Evolutionary conservation across 2,329 filamentous ascomycete genomes (phyloP), one percentile per base, ranked within the genome.

Genomic region (Fusarium buxicola): DNA sequence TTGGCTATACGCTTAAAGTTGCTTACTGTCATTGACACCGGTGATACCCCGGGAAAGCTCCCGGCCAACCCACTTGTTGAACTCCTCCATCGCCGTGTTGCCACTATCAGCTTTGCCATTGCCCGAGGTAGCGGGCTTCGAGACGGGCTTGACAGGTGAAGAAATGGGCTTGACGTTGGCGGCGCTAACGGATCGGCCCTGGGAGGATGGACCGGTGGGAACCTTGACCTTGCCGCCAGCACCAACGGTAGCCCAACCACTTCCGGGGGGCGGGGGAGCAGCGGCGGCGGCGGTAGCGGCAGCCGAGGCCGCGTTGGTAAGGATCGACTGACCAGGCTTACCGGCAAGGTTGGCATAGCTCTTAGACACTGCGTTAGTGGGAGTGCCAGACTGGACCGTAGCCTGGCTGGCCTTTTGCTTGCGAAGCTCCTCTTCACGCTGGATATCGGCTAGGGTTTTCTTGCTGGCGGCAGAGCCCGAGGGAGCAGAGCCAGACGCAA

Each of bases 401-500:
- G 76, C 69, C 43, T 86, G 81, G 65, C 78, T 81, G 2, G 87
- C 85, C 74, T 90, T 92, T 70, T 90, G 89, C 83, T 99, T 99
- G 65, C 74, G 74, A 18, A 69, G 64, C 74, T 98, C 95, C 73
- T 99, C 95, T 78, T 99, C 95, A 63, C 94, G 94, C 75, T 98
- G 95, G 57, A 99, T 98, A 68, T 98, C 94, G 21, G 93, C 92
- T 39, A 98, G 82, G 0, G 93, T 97, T 85, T 97, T 97, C 82
- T 96, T 95, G 78, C 80, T 75, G 70, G 78, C 63, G 9, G 71
- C 46, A 2, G 75, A 48, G 12, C 55, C 49, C 11, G 69, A 43
- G 9, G 55, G 50, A 3, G 72, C 69, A 2, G 71, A 58, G 7
- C 65, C 68, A 25, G 70, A 60, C 6, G 69, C 55, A 21, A 69